phyloP scores from a whole-genome alignment of 805 yeast genomes.

The Hanseniaspora singularis region DNA sequence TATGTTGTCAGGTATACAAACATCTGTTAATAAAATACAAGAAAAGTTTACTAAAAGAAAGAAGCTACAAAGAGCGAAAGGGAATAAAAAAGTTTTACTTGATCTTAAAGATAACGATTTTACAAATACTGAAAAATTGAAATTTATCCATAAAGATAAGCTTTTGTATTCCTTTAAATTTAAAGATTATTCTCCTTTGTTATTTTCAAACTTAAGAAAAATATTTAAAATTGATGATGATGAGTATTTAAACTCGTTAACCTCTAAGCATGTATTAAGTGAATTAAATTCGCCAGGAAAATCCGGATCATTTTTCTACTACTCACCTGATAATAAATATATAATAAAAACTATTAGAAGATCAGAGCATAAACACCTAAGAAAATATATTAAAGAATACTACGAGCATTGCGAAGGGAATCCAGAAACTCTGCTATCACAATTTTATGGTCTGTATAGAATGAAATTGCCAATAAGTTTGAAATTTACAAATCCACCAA shows the following conservation, averaged over 20 bases:
- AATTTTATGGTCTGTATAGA: slow-evolving; percentile 90
- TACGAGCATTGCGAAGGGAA: slow-evolving; percentile 67
- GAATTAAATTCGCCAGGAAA: slow-evolving; percentile 95
- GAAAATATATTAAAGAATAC: slow-evolving; percentile 62
- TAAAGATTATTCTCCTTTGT: slow-evolving; percentile 92
- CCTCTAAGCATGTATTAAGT: slow-evolving; percentile 82
- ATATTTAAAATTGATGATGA: slow-evolving; percentile 88
- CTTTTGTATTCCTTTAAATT: slow-evolving; percentile 92
- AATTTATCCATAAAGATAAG: slow-evolving; percentile 80
- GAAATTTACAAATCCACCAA: slow-evolving; percentile 24
- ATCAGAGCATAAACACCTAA: slow-evolving; percentile 74
- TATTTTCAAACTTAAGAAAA: slow-evolving; percentile 71
- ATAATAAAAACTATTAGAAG: slow-evolving; percentile 94
- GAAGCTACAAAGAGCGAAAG: background rate
- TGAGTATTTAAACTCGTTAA: slow-evolving; percentile 81
- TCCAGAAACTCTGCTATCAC: slow-evolving; percentile 85
- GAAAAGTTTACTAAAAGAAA: slow-evolving; percentile 4
- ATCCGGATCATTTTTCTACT: slow-evolving; percentile 91
- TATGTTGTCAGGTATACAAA: slow-evolving; percentile 93
- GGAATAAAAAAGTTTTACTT: background rate
- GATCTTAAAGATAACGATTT: slow-evolving; percentile 44
- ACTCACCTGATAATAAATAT: slow-evolving; percentile 82
- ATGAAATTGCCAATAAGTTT: slow-evolving; percentile 68
- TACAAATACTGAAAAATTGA: slow-evolving; percentile 57
- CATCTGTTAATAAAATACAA: slow-evolving; percentile 74